These are phyloP conservation scores for Artomyces pyxidatus DNA, from an alignment of 768 basidiomycete species.

Conservation along the genomic window DNA sequence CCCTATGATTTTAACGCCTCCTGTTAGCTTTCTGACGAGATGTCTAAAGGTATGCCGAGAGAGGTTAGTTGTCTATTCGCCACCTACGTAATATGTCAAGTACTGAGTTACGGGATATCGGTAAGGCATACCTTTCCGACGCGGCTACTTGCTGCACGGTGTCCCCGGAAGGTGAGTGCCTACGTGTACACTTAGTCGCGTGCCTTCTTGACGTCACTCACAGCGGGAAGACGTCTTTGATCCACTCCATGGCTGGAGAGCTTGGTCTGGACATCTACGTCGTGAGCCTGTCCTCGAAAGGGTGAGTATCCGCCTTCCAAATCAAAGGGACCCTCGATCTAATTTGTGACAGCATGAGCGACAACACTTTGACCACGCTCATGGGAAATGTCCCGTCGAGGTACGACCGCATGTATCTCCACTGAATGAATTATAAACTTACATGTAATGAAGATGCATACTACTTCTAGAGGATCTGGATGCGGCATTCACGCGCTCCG, in stretches of 20 bases:
- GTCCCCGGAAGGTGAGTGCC: slow-evolving; percentile 67
- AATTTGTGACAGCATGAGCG: slow-evolving; percentile 61
- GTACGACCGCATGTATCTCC: slow-evolving; percentile 30
- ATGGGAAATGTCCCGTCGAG: slow-evolving; percentile 86
- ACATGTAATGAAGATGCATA: slow-evolving; percentile 55
- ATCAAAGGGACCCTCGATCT: slow-evolving; percentile 7
- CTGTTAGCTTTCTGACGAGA: slow-evolving; percentile 10
- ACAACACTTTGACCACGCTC: slow-evolving; percentile 77
- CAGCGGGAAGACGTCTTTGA: slow-evolving; percentile 82
- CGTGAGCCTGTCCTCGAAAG: slow-evolving; percentile 80
- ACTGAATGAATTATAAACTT: slow-evolving; percentile 12
- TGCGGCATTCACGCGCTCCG: slow-evolving; percentile 83
- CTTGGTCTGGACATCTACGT: slow-evolving; percentile 88
- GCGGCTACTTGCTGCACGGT: slow-evolving; percentile 79
- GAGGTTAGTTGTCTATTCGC: slow-evolving; percentile 44
- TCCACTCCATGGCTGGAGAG: slow-evolving; percentile 80
- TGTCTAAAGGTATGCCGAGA: slow-evolving; percentile 71
- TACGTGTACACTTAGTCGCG: slow-evolving; percentile 6
- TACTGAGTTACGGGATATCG: slow-evolving; percentile 3
- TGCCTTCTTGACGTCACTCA: slow-evolving; percentile 14
- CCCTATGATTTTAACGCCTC: slow-evolving; percentile 11
- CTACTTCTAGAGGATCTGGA: slow-evolving; percentile 91
- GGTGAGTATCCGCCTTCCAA: slow-evolving; percentile 36
- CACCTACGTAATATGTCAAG: slow-evolving; percentile 1
- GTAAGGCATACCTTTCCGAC: slow-evolving; percentile 78